Conservation (phyloP, 169 alveolate species). For the Plasmodium gonderi region DNA sequence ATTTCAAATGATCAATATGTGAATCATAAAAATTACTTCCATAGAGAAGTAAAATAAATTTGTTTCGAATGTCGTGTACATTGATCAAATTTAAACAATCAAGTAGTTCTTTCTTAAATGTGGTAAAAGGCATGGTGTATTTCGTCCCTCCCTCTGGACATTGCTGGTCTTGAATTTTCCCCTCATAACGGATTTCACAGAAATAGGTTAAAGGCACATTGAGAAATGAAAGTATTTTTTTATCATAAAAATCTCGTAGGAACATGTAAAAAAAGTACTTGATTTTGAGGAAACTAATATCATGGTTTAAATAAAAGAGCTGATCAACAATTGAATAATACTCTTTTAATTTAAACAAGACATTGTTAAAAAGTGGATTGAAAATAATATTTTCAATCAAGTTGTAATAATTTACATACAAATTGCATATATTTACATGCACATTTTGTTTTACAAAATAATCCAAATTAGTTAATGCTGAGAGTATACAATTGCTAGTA, state of each 20-base stretch:
- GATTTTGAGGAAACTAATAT: slow-evolving; percentile 11
- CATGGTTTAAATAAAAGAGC: slow-evolving; percentile 1
- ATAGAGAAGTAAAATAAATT: slow-evolving; percentile 7
- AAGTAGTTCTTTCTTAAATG: background rate
- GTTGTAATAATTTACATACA: slow-evolving; percentile 38
- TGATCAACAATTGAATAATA: slow-evolving; percentile 23
- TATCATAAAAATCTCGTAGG: slow-evolving; percentile 56
- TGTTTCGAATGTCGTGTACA: background rate
- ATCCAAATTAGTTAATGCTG: slow-evolving; percentile 49
- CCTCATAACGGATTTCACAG: background rate
- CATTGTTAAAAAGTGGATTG: slow-evolving; percentile 34
- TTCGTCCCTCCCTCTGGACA: background rate
- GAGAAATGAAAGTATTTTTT: slow-evolving; percentile 31
- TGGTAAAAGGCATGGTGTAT: slow-evolving; percentile 3
- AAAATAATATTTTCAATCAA: slow-evolving; percentile 42
- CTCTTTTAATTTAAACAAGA: slow-evolving; percentile 37
- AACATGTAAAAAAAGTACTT: slow-evolving; percentile 53
- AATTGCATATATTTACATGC: slow-evolving; percentile 49
- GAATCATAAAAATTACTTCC: slow-evolving; percentile 48
- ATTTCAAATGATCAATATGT: slow-evolving; percentile 26
- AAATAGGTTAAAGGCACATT: slow-evolving; percentile 34
- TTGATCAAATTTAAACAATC: background rate
- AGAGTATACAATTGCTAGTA: slow-evolving; percentile 28
- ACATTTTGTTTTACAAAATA: slow-evolving; percentile 27
- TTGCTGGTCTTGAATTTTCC: background rate